Percentiles rank a stretch among this genome's conserved stretches.
Evolutionary conservation across 257 asterid genomes (phyloP).

Genomic region (Cruciata laevipes): DNA sequence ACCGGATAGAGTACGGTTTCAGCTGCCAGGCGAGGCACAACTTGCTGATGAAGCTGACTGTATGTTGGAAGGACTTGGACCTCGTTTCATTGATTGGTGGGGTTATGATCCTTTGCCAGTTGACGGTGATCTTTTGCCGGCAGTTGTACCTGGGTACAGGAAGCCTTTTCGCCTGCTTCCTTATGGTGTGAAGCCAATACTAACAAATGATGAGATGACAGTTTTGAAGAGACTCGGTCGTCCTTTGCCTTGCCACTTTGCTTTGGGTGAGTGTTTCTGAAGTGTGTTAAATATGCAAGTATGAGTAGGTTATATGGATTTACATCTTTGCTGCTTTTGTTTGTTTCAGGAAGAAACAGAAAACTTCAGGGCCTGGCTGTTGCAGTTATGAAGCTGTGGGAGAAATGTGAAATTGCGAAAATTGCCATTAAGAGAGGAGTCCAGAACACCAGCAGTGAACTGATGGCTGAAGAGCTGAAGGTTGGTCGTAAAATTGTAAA

Average conservation of each 20-base stretch:
- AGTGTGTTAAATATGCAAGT: neutral
- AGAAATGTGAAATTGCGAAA: constrained; percentile 97
- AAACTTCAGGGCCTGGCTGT: constrained; percentile 93
- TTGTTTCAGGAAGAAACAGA: constrained; percentile 73
- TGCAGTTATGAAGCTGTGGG: constrained; percentile 91
- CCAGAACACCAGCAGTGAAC: constrained; percentile 77
- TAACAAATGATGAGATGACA: constrained; percentile 94
- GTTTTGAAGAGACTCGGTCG: constrained; percentile 76
- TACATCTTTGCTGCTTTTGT: constrained; percentile 16
- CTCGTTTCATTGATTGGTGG: constrained; percentile 98
- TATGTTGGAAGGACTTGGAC: constrained; percentile 89
- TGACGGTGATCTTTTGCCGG: constrained; percentile 96
- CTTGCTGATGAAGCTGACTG: constrained; percentile 72
- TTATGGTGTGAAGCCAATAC: constrained; percentile 70
- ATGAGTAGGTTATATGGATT: neutral
- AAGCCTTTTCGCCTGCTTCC: constrained; percentile 92
- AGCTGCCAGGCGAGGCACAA: constrained; percentile 86
- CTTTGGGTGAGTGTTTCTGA: constrained; percentile 52
- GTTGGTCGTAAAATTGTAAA: constrained; percentile 32
- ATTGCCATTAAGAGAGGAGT: constrained; percentile 90
- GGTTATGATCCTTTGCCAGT: constrained; percentile 86
- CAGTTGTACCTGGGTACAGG: constrained; percentile 71
- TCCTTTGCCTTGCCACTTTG: constrained; percentile 93
- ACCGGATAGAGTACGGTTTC: constrained; percentile 77
- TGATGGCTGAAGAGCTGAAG: constrained; percentile 99